Evolutionary conservation across 2,329 filamentous ascomycete genomes (phyloP), one percentile per base, ranked within the genome.

Genomic region (Beauveria sp.): DNA sequence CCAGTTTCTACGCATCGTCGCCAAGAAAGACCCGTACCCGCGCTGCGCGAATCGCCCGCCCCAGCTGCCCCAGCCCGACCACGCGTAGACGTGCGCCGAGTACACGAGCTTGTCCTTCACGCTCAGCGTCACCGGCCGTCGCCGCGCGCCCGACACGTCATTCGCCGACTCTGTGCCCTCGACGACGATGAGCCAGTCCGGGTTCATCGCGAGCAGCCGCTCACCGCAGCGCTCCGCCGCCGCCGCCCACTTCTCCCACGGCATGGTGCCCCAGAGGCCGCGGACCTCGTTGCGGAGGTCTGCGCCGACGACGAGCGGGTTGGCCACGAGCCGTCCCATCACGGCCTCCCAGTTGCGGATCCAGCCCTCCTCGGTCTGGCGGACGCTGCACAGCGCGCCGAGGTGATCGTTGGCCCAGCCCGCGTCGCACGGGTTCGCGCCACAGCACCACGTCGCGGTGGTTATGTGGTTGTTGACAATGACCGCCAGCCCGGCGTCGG

Each of bases 391-490:
- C 43, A 88, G 66, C 16, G 79, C 74, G 3, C 81, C 81, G 30
- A 88, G 77, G 66, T 87, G 79, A 67, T 86, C 81, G 70, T 89
- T 89, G 49, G 81, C 77, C 86, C 86, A 89, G 59, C 79, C 80
- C 22, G 84, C 79, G 70, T 90, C 86, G 73, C 86, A 89, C 1
- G 85, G 84, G 69, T 89, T 82, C 26, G 81, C 83, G 56, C 86
- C 86, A 70, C 86, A 88, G 73, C 86, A 89, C 86, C 86, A 89
- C 7, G 81, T 82, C 10, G 86, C 84, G 52, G 80, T 80, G 1
- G 86, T 89, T 71, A 89, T 89, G 72, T 89, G 87, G 71, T 89
- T 84, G 75, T 89, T 89, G 64, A 87, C 72, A 55, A 89, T 84
- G 59, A 89, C 86, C 24, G 84, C 82, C 58, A 89, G 72, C 24